Percentiles rank a stretch among this genome's conserved stretches.
phyloP scores from a whole-genome alignment of 176 grass and related monocot genomes.

The Ananas comosus region DNA sequence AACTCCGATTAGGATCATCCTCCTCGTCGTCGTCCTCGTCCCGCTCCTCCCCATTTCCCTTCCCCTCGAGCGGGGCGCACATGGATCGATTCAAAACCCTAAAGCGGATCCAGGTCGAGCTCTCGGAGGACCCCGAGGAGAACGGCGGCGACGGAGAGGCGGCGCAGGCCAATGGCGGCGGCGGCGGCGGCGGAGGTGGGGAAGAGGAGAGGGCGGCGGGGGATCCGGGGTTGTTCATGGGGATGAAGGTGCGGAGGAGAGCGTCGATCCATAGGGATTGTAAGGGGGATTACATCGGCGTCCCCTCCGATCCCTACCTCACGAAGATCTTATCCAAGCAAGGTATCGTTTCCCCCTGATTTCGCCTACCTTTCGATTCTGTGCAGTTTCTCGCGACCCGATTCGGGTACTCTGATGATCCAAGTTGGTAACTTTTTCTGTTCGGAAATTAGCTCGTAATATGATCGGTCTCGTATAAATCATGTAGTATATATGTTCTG shows the following conservation, averaged over 20 bases:
- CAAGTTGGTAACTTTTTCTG: too few relatives aligned
- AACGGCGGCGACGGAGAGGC: conserved; percentile 7
- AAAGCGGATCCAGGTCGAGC: conserved; percentile 52
- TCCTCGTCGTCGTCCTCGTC: too few relatives aligned
- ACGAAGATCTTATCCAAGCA: conserved; percentile 80
- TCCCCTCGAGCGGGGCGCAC: conserved; percentile 11
- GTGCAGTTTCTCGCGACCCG: not conserved
- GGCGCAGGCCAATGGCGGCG: not conserved
- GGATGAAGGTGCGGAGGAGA: conserved; percentile 58
- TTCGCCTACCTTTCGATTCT: conserved; percentile 3
- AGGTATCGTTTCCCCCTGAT: conserved; percentile 20
- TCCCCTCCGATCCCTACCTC: conserved; percentile 62
- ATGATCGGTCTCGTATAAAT: too few relatives aligned
- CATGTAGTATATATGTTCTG: too few relatives aligned
- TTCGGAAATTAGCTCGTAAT: too few relatives aligned
- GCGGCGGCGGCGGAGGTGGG: conserved; percentile 5
- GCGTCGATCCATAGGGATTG: conserved; percentile 51
- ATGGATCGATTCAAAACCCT: conserved; percentile 72
- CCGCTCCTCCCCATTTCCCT: not conserved
- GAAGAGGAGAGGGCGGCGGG: conserved; percentile 17
- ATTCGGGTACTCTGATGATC: not conserved
- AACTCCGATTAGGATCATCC: too few relatives aligned
- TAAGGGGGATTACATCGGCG: conserved; percentile 79
- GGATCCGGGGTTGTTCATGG: conserved; percentile 35
- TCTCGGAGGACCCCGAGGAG: conserved; percentile 16